Percentiles rank a stretch among this genome's conserved stretches.
phyloP scores from a whole-genome alignment of 345 rosid genomes.

The Citrus sinensis region DNA sequence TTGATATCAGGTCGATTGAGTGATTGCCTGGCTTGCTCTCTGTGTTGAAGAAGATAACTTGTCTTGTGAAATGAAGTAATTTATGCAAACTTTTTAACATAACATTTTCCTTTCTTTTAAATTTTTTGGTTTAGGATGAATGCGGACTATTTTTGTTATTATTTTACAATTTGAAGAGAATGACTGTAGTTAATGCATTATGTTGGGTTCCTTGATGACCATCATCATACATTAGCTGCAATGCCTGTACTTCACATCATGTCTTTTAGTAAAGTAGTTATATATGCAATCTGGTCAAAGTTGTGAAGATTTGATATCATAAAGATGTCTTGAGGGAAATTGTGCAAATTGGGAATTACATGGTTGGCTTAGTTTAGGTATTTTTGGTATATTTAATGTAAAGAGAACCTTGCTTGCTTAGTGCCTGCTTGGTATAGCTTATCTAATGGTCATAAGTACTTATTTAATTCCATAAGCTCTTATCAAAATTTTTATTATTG shows the following conservation, averaged over 20 bases:
- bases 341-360: background rate
- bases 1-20: slow-evolving; percentile 16
- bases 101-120: background rate
- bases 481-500: too few species aligned
- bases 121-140: background rate
- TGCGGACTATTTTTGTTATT: background rate
- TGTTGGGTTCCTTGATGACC: background rate
- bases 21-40: slow-evolving; percentile 4
- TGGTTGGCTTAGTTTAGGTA: background rate
- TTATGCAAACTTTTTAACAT: background rate
- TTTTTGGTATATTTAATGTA: background rate
- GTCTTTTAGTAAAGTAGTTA: background rate
- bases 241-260: background rate
- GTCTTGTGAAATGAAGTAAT: slow-evolving; percentile 26
- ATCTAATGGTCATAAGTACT: too few species aligned
- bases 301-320: background rate
- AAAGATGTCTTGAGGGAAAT: background rate
- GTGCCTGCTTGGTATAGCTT: background rate
- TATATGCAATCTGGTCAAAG: background rate
- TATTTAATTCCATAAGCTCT: too few species aligned
- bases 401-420: background rate
- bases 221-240: background rate
- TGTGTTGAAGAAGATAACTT: slow-evolving; percentile 4
- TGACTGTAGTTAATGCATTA: background rate
- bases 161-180: background rate